Conservation (phyloP, 768 basidiomycete species). For the Pleurotus platypus region DNA sequence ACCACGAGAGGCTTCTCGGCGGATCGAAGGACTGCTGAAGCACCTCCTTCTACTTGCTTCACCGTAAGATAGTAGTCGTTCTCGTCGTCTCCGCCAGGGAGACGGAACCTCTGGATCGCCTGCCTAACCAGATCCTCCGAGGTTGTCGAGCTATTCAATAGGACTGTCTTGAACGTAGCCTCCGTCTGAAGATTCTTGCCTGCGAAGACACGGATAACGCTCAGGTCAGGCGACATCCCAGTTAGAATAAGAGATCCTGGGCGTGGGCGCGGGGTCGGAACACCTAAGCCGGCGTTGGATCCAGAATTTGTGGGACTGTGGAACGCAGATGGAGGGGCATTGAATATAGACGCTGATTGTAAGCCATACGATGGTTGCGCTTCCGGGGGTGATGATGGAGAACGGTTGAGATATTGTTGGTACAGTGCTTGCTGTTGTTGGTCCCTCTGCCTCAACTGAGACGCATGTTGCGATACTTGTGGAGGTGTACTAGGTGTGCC, state of each 20-base stretch:
- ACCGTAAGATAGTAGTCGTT: conserved; percentile 85
- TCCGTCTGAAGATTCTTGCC: conserved; percentile 89
- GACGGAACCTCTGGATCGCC: conserved; percentile 90
- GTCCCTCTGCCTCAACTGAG: conserved; percentile 79
- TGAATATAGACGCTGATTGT: conserved; percentile 69
- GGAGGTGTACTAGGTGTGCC: conserved; percentile 23
- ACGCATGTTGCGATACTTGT: conserved; percentile 62
- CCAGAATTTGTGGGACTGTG: conserved; percentile 36
- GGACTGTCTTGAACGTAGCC: conserved; percentile 96
- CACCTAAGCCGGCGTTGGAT: conserved; percentile 45
- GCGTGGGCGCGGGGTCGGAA: conserved; percentile 54
- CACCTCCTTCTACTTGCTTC: conserved; percentile 89
- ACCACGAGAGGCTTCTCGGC: conserved; percentile 83
- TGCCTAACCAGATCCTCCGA: conserved; percentile 84
- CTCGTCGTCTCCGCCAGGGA: conserved; percentile 59
- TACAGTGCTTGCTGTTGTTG: conserved; percentile 87
- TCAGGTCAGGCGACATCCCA: conserved; percentile 70
- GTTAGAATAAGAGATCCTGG: conserved; percentile 78
- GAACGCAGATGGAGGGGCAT: conserved; percentile 35
- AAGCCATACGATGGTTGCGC: conserved; percentile 71
- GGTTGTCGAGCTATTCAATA: conserved; percentile 84
- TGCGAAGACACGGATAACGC: conserved; percentile 94
- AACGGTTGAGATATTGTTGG: conserved; percentile 84
- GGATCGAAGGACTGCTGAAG: conserved; percentile 67
- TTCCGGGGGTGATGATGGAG: conserved; percentile 77